Percentiles rank a stretch among this genome's conserved stretches.
phyloP scores from a whole-genome alignment of 257 asterid species.

The Primulina tabacum region DNA sequence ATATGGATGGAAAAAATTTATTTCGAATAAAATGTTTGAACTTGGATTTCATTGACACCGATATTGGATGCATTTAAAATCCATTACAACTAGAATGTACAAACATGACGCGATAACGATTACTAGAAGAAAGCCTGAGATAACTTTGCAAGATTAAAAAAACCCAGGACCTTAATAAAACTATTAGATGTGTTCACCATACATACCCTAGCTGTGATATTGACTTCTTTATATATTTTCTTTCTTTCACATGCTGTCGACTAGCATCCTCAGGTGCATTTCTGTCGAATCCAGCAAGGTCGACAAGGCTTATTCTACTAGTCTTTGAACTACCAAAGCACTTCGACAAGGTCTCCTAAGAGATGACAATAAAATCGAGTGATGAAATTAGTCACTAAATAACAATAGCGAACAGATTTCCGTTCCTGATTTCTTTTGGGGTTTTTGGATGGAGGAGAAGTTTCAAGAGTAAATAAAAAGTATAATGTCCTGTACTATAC shows the following conservation, averaged over 20 bases:
- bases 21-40: neutral
- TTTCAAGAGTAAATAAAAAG: neutral
- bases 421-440: neutral
- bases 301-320: conserved; percentile 83
- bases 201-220: conserved; percentile 89
- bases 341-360: conserved; percentile 81
- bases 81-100: neutral
- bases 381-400: neutral
- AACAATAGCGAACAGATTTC: neutral
- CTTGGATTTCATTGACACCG: neutral
- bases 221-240: conserved; percentile 82
- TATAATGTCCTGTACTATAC: neutral
- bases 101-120: conserved; percentile 4
- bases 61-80: neutral
- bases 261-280: conserved; percentile 60
- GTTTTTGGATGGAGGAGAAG: neutral
- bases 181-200: conserved; percentile 9
- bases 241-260: conserved; percentile 69
- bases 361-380: conserved; percentile 8
- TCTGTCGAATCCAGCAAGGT: conserved; percentile 92
- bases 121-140: neutral
- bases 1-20: neutral
- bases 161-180: conserved; percentile 1
- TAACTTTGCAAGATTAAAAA: neutral
- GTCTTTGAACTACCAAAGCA: conserved; percentile 90